Evolutionary conservation across 257 asterid species (phyloP), one percentile per base, ranked within the genome.

Genomic region (Rehmannia glutinosa): DNA sequence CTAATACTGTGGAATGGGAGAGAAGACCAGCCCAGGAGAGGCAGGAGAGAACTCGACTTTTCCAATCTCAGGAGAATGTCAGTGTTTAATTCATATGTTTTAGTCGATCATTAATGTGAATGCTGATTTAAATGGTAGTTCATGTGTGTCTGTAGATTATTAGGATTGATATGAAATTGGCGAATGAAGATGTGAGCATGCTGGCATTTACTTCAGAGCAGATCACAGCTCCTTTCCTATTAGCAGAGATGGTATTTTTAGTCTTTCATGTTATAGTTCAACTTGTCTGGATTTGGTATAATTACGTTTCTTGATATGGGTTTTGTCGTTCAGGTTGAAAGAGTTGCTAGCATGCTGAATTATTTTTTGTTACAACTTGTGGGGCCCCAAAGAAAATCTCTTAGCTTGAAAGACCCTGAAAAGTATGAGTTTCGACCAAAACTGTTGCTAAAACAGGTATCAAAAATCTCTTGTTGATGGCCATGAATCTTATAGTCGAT

Each of bases 261-360:
- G 49, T 45, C 38, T 20, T 72, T 64, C 47, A 53, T 46, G 45
- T 73, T 55, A 28, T 63, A 25, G 7, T 69, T 71, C 45, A 33
- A 21, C 63, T 52, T 36, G 62, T 77, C 17, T 36, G 62, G 36
- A 51, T 62, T 47, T 36, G 4, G 39, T 33, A 17, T 45, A 2
- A 17, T 25, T 12, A 11, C 28, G 49, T 9, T 66, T 28, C 20
- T 66, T 60, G 27, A 52, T 32, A 12, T 28, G 47, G 47, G 52
- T 64, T 36, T 59, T 69, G 6, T 74, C 36, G 51, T 74, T 64
- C 81, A 93, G 99, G 99, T 94, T 58, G 99, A 91, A 64, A 88
- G 99, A 82, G 93, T 94, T 78, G 96, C 99, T 59, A 87, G 99
- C 78, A 94, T 94, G 99, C 85, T 94, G 80, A 94, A 94, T 77